Evolutionary conservation across 2,329 filamentous ascomycete species (phyloP).

Genomic region (Davidsoniella virescens): DNA sequence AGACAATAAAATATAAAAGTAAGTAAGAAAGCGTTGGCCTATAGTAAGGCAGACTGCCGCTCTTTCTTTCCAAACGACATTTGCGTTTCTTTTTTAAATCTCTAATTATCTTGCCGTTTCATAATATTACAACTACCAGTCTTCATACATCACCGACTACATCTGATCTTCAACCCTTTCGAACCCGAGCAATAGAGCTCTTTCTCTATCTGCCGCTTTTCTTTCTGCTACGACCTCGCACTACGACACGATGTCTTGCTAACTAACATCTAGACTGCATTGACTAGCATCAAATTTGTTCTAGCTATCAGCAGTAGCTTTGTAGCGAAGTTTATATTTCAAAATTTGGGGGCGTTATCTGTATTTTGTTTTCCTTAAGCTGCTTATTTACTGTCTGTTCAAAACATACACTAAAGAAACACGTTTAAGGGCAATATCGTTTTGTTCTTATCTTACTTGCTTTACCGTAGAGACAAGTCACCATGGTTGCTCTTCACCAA

Average conservation of each 20-base stretch:
- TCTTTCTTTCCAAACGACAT: not conserved
- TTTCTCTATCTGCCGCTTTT: not conserved
- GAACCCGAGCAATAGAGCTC: not conserved
- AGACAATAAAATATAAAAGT: no score
- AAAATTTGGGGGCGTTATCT: not conserved
- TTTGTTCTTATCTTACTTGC: no score
- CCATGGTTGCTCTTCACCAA: constrained; percentile 26
- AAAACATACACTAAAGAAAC: not conserved
- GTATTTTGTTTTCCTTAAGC: not conserved
- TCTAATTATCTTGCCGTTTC: not conserved
- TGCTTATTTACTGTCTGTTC: not conserved
- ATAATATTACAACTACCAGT: no score
- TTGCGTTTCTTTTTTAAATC: not conserved
- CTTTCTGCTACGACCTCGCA: not conserved
- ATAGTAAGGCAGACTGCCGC: not conserved
- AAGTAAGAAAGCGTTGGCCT: not conserved
- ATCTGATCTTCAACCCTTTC: not conserved
- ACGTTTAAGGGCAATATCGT: no score
- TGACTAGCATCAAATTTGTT: not conserved
- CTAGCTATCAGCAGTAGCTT: not conserved
- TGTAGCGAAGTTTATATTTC: not conserved
- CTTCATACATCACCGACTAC: not conserved
- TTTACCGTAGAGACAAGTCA: not conserved
- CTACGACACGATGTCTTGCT: not conserved
- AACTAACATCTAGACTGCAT: not conserved